These are phyloP conservation scores for Aphanomyces invadans DNA, from an alignment of 352 stramenopile genomes.

Conservation along the genomic window DNA sequence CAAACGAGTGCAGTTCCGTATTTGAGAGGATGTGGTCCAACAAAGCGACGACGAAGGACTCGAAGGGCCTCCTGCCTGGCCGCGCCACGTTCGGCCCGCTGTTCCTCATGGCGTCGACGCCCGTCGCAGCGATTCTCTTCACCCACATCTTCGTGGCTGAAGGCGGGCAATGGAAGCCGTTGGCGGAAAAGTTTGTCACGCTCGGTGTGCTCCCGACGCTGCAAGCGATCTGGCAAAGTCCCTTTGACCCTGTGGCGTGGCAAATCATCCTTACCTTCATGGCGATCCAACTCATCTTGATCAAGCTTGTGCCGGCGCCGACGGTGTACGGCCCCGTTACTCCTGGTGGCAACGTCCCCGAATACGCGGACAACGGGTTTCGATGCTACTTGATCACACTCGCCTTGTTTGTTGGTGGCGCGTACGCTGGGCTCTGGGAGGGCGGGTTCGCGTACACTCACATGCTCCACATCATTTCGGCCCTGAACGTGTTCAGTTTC, in stretches of 20 bases:
- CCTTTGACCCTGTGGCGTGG: constrained; percentile 80
- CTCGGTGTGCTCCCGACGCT: constrained; percentile 35
- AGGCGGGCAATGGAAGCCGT: constrained; percentile 28
- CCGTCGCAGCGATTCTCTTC: constrained; percentile 76
- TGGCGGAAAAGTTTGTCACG: neutral
- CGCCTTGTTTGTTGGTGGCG: constrained; percentile 53
- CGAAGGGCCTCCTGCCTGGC: constrained; percentile 61
- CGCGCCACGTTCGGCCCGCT: constrained; percentile 79
- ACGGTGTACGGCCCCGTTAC: constrained; percentile 79
- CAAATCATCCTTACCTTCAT: constrained; percentile 87
- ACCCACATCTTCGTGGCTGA: constrained; percentile 65
- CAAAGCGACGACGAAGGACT: constrained; percentile 52
- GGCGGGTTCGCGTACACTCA: constrained; percentile 81
- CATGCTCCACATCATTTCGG: constrained; percentile 80
- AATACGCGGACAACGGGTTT: constrained; percentile 92
- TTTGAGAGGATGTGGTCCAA: constrained; percentile 54
- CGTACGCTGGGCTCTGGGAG: constrained; percentile 52
- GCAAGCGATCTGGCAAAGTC: constrained; percentile 66
- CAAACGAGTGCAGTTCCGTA: neutral
- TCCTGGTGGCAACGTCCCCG: constrained; percentile 77
- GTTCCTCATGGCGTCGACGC: constrained; percentile 82
- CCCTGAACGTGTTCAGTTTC: constrained; percentile 93
- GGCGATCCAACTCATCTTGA: constrained; percentile 83
- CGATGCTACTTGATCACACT: constrained; percentile 85
- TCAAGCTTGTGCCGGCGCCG: constrained; percentile 85